These are phyloP conservation scores for Aspergillus saccharolyticus DNA, from an alignment of 495 filamentous ascomycete species.

Conservation along the genomic window DNA sequence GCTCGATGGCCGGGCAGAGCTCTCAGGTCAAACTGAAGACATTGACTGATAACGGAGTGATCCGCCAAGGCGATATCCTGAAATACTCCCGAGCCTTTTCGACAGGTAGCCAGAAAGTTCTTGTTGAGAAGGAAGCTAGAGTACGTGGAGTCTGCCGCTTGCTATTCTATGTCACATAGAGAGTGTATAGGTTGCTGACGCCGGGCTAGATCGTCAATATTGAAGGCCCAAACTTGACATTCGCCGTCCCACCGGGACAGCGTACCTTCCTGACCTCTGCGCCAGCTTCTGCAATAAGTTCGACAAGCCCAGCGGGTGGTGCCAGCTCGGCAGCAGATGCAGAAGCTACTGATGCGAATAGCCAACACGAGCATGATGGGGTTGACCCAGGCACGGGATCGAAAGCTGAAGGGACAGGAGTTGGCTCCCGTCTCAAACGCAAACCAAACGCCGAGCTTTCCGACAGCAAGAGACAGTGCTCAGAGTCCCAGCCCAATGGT, in stretches of 20 bases:
- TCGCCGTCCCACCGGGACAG: slow-evolving; percentile 43
- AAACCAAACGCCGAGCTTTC: slow-evolving; percentile 9
- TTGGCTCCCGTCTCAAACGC: slow-evolving; percentile 12
- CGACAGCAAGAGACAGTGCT: not conserved
- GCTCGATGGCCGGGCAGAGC: slow-evolving; percentile 43
- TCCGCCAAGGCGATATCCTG: slow-evolving; percentile 50
- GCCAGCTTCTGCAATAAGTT: not conserved
- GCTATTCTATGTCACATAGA: not conserved
- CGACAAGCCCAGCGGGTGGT: not conserved
- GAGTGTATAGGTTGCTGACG: slow-evolving; percentile 3
- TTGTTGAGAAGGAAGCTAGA: slow-evolving; percentile 47
- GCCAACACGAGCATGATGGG: not conserved
- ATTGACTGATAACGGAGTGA: slow-evolving; percentile 39
- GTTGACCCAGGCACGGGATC: not conserved
- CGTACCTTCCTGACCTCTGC: slow-evolving; percentile 31
- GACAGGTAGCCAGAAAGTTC: slow-evolving; percentile 22
- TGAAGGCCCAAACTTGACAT: slow-evolving; percentile 29
- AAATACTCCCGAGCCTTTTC: slow-evolving; percentile 35
- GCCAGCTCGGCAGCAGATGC: not conserved
- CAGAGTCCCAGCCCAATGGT: not conserved
- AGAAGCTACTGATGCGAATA: not conserved
- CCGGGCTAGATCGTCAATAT: slow-evolving; percentile 33
- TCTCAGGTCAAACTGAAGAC: slow-evolving; percentile 44
- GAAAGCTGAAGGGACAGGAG: not conserved
- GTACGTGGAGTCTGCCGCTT: slow-evolving; percentile 22